phyloP scores from a whole-genome alignment of 2,329 filamentous ascomycete species.

The Cadophora luteo-olivacea region DNA sequence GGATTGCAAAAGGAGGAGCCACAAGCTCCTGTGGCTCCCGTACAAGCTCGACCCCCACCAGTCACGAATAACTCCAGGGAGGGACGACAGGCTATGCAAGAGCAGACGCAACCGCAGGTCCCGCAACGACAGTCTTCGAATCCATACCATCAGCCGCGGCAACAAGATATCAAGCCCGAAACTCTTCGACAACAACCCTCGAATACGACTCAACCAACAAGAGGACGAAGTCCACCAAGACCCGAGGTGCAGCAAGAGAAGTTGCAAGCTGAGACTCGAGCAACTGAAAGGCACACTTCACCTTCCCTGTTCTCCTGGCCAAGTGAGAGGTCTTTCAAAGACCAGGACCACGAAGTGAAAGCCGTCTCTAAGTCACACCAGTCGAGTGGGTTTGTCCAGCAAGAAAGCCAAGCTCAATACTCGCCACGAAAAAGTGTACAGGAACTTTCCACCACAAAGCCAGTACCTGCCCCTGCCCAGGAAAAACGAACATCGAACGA shows the following conservation, averaged over 20 bases:
- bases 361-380: constrained; percentile 10
- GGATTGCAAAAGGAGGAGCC: not conserved
- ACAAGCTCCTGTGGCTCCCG: not conserved
- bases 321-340: not conserved
- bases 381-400: constrained; percentile 17
- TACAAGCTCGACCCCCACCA: not conserved
- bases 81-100: not conserved
- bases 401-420: constrained; percentile 9
- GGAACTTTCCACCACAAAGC: not conserved
- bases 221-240: constrained; percentile 14
- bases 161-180: not conserved
- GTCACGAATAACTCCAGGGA: not conserved
- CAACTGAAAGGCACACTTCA: not conserved
- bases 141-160: not conserved
- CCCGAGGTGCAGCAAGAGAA: not conserved
- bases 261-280: not conserved
- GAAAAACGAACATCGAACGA: not conserved
- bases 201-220: not conserved
- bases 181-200: not conserved
- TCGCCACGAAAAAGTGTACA: constrained; percentile 12
- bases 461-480: not conserved
- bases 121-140: not conserved
- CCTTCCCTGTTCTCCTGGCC: constrained; percentile 20
- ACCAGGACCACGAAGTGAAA: not conserved
- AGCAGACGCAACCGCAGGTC: not conserved